Conservation (phyloP, 192 early-diverging fungal species). For the Jimgerdemannia lactiflua region DNA sequence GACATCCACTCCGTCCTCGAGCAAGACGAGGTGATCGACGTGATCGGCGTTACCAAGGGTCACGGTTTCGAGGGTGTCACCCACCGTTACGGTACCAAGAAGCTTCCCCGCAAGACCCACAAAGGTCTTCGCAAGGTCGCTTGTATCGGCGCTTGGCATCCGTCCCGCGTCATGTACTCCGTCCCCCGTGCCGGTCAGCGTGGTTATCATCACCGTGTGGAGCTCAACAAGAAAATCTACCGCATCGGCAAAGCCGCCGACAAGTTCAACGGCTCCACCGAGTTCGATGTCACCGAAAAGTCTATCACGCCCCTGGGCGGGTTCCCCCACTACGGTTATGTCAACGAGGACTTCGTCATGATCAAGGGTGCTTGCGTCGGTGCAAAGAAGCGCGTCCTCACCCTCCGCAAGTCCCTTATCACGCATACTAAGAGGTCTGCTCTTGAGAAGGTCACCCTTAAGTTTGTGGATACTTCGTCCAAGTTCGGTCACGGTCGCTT, state of each 20-base stretch:
- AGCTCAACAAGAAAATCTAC: conserved; percentile 99
- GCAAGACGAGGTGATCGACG: conserved; percentile 99
- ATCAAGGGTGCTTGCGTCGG: conserved; percentile 98
- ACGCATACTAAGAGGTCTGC: conserved; percentile 96
- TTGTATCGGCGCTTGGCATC: conserved; percentile 99
- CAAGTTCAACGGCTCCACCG: conserved; percentile 84
- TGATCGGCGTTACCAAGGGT: conserved; percentile 99
- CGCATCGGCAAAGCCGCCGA: conserved; percentile 90
- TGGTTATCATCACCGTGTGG: conserved; percentile 99
- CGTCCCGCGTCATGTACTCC: conserved; percentile 96
- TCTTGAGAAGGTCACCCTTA: conserved; percentile 93
- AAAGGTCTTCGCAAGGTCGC: conserved; percentile 99
- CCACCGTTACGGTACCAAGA: conserved; percentile 99
- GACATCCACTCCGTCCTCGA: conserved; percentile 89
- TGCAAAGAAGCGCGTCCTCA: conserved; percentile 96
- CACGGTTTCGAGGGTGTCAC: conserved; percentile 99
- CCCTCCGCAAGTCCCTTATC: conserved; percentile 97
- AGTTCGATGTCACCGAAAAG: conserved; percentile 96
- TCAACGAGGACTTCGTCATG: conserved; percentile 98
- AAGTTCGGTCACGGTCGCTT: conserved; percentile 99
- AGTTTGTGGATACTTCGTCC: conserved; percentile 99
- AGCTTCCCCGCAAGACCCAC: conserved; percentile 99
- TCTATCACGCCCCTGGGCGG: conserved; percentile 97
- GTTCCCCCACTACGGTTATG: conserved; percentile 99
- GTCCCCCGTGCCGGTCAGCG: conserved; percentile 99